These are phyloP conservation scores for Ensete ventricosum DNA, from an alignment of 176 grass and related monocot species.

Conservation along the genomic window DNA sequence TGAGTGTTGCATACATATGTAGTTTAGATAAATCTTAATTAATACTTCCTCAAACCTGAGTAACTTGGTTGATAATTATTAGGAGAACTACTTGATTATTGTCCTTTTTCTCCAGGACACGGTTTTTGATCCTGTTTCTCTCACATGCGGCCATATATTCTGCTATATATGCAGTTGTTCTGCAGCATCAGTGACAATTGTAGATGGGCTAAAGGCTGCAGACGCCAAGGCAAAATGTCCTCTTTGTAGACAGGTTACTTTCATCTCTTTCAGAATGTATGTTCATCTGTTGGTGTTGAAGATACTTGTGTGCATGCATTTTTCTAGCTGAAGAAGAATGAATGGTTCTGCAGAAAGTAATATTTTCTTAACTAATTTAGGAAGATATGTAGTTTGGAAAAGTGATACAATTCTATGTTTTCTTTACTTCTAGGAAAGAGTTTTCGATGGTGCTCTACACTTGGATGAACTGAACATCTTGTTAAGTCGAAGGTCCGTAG, in stretches of 20 bases:
- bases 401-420: not conserved
- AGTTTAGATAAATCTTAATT: not conserved
- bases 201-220: constrained; percentile 50
- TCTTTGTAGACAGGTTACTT: constrained; percentile 48
- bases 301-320: too few species aligned
- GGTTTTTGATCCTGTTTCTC: constrained; percentile 53
- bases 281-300: constrained; percentile 1
- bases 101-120: constrained; percentile 37
- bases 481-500: constrained; percentile 42
- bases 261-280: not conserved
- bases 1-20: too few species aligned
- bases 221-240: constrained; percentile 60
- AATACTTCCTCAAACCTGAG: not conserved
- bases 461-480: constrained; percentile 70
- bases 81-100: not conserved
- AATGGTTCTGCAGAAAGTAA: too few species aligned
- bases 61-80: not conserved
- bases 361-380: too few species aligned
- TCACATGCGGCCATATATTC: constrained; percentile 79
- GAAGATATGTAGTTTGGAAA: too few species aligned
- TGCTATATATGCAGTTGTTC: constrained; percentile 73
- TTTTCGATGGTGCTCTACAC: constrained; percentile 45
- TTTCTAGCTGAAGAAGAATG: too few species aligned
- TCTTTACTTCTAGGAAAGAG: constrained; percentile 34
- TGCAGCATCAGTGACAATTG: constrained; percentile 61